Conservation (phyloP, 805 yeast species). For the Diddensiella transvaalensis region DNA sequence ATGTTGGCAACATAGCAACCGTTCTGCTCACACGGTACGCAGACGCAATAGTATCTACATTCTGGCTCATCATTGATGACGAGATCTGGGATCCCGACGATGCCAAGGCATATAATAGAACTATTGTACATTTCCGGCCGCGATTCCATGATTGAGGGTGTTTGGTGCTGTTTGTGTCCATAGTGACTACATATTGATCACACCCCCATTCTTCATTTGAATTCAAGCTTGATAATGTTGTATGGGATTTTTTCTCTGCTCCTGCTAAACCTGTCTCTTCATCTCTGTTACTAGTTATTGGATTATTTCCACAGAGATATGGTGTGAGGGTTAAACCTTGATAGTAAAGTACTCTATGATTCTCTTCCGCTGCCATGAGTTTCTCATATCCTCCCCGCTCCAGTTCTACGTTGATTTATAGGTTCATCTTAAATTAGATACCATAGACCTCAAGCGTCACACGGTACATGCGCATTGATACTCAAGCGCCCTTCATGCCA, state of each 20-base stretch:
- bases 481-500: too few relatives aligned
- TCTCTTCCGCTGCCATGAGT: too few relatives aligned
- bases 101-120: conserved; percentile 9
- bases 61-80: conserved; percentile 16
- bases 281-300: neutral
- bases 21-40: neutral
- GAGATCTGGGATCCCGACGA: conserved; percentile 17
- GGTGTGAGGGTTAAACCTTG: neutral
- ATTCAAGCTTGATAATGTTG: neutral
- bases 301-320: neutral
- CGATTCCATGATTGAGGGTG: neutral
- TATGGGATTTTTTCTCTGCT: neutral
- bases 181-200: neutral
- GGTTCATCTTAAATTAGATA: too few relatives aligned
- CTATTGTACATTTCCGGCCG: neutral
- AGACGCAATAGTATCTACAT: neutral
- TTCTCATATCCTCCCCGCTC: too few relatives aligned
- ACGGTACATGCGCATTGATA: too few relatives aligned
- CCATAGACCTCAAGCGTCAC: too few relatives aligned
- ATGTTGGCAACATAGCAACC: neutral
- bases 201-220: neutral
- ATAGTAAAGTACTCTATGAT: neutral
- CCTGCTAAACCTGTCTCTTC: neutral
- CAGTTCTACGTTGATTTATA: too few relatives aligned
- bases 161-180: neutral